A percentile compares a stretch with the other conserved stretches of the same genome.
These are phyloP conservation scores for Rhizopus delemar DNA, from an alignment of 371 early-diverging fungal genomes.

Conservation along the genomic window DNA sequence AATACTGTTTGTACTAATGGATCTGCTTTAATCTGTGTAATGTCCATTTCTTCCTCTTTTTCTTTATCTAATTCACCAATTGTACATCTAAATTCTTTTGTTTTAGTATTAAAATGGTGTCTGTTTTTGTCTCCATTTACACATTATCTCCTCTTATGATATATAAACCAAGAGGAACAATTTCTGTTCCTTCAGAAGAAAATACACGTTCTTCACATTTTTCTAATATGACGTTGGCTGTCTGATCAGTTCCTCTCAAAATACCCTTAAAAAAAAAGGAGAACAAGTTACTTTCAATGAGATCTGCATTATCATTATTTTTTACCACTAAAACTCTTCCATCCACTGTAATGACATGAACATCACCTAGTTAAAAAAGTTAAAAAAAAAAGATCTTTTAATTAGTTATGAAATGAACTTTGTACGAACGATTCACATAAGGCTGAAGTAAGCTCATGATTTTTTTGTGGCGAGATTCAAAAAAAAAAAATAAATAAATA, in stretches of 20 bases:
- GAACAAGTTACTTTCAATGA: background rate
- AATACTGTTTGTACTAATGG: slow-evolving; percentile 31
- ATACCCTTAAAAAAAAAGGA: slow-evolving; percentile 52
- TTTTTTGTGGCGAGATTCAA: slow-evolving; percentile 2
- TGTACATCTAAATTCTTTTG: slow-evolving; percentile 31
- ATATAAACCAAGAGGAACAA: slow-evolving; percentile 72
- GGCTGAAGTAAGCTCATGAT: slow-evolving; percentile 43
- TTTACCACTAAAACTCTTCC: slow-evolving; percentile 66
- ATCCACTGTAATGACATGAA: slow-evolving; percentile 61
- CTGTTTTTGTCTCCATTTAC: slow-evolving; percentile 40
- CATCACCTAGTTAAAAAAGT: slow-evolving; percentile 29
- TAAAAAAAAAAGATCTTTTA: background rate
- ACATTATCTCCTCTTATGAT: slow-evolving; percentile 79
- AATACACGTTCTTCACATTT: slow-evolving; percentile 79
- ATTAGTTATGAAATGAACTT: background rate
- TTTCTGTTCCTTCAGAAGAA: slow-evolving; percentile 72
- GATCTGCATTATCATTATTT: background rate
- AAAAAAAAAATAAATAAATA: slow-evolving; percentile 6
- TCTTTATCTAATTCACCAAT: slow-evolving; percentile 54
- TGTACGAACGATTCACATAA: slow-evolving; percentile 37
- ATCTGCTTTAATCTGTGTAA: slow-evolving; percentile 49
- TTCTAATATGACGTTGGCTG: slow-evolving; percentile 73
- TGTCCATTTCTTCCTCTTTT: slow-evolving; percentile 44
- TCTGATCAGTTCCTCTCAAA: slow-evolving; percentile 80
- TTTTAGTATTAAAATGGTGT: background rate